A percentile compares a stretch with the other conserved stretches of the same genome.
These are phyloP conservation scores for Globisporangium radiosum DNA, from an alignment of 352 stramenopile genomes.

Conservation along the genomic window DNA sequence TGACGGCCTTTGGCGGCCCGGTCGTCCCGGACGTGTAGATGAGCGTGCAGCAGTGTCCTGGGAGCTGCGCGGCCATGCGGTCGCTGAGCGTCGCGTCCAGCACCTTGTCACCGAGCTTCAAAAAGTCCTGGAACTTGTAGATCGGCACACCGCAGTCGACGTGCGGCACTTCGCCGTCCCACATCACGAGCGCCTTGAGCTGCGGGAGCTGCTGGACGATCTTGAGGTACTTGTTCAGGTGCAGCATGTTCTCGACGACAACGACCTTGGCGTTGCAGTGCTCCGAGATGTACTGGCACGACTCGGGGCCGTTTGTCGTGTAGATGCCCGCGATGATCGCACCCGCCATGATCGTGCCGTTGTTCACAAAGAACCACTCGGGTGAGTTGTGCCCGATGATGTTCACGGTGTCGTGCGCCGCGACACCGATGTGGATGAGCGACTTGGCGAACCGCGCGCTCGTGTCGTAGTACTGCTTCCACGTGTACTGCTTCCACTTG, in stretches of 20 bases:
- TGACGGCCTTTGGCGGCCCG: conserved; percentile 56
- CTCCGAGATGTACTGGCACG: conserved; percentile 73
- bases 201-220: conserved; percentile 56
- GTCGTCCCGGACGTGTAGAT: conserved; percentile 90
- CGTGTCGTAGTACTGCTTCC: conserved; percentile 73
- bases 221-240: conserved; percentile 69
- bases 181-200: conserved; percentile 76
- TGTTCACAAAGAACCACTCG: conserved; percentile 82
- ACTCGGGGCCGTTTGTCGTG: conserved; percentile 66
- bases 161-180: conserved; percentile 33
- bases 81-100: conserved; percentile 21
- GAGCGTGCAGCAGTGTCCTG: conserved; percentile 69
- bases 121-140: conserved; percentile 56
- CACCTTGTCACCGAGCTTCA: conserved; percentile 36
- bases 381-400: conserved; percentile 83
- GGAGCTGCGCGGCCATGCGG: conserved; percentile 39
- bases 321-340: conserved; percentile 81
- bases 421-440: conserved; percentile 64
- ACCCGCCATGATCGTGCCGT: conserved; percentile 72
- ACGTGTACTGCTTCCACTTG: conserved; percentile 51
- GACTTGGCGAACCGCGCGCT: conserved; percentile 62
- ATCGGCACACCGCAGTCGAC: conserved; percentile 37
- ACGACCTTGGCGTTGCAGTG: conserved; percentile 77
- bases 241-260: conserved; percentile 58
- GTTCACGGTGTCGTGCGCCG: conserved; percentile 64